phyloP scores from a whole-genome alignment of 495 filamentous ascomycete species.

The Hypoxylon trugodes region DNA sequence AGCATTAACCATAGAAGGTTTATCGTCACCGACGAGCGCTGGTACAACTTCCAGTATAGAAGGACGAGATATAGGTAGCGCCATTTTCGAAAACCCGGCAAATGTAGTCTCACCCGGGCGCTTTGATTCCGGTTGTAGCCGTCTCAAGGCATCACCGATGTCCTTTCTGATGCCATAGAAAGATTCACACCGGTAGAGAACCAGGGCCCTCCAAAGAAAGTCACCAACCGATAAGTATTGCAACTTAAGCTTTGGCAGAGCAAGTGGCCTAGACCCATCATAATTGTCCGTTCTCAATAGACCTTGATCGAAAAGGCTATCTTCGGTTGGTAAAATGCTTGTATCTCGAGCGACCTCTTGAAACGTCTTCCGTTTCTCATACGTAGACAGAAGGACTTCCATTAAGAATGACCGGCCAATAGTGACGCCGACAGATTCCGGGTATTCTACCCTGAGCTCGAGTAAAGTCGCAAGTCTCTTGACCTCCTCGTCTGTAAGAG shows the following conservation, averaged over 20 bases:
- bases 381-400: constrained; percentile 78
- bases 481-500: constrained; percentile 77
- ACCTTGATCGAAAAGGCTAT: constrained; percentile 83
- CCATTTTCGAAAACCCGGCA: constrained; percentile 90
- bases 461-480: constrained; percentile 71
- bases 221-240: constrained; percentile 96
- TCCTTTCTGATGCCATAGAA: constrained; percentile 95
- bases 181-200: constrained; percentile 87
- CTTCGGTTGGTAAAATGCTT: constrained; percentile 83
- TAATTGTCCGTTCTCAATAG: constrained; percentile 87
- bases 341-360: constrained; percentile 78
- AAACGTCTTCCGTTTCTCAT: constrained; percentile 83
- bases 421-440: constrained; percentile 68
- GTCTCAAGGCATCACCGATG: constrained; percentile 81
- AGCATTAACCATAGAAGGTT: constrained; percentile 84
- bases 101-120: constrained; percentile 73
- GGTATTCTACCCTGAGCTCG: constrained; percentile 82
- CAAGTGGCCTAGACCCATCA: constrained; percentile 85
- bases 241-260: constrained; percentile 93
- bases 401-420: constrained; percentile 72
- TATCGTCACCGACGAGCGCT: constrained; percentile 82
- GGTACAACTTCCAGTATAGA: constrained; percentile 88
- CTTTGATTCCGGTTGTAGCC: constrained; percentile 74
- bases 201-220: constrained; percentile 92
- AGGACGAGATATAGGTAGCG: constrained; percentile 83